Conservation (phyloP, 345 rosid species). For the Diplotaxis tenuifolia region DNA sequence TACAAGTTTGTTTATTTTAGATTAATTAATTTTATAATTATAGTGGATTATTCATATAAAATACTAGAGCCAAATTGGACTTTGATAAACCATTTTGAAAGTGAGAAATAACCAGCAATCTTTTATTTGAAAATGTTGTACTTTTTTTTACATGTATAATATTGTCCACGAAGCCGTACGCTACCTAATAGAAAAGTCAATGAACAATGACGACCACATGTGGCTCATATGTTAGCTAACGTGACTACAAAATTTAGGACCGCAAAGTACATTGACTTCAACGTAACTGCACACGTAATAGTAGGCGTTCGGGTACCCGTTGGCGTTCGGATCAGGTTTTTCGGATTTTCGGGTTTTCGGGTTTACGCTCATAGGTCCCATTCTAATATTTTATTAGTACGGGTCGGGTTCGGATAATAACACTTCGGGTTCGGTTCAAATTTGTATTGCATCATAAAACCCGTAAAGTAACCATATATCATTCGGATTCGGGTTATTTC, state of each 20-base stretch:
- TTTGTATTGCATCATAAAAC: too few relatives aligned
- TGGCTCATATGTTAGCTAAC: background rate
- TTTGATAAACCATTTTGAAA: background rate
- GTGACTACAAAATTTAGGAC: conserved; percentile 5
- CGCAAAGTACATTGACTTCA: conserved; percentile 12
- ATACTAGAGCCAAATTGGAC: conserved; percentile 4
- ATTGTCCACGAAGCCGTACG: conserved; percentile 9
- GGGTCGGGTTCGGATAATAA: too few relatives aligned
- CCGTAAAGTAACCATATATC: too few relatives aligned
- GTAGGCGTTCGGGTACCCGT: too few relatives aligned
- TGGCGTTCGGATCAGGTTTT: too few relatives aligned
- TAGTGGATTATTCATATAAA: background rate
- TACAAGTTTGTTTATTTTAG: too few relatives aligned
- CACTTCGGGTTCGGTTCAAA: too few relatives aligned
- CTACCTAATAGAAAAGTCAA: conserved; percentile 15
- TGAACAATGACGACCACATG: conserved; percentile 4
- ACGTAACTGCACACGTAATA: background rate
- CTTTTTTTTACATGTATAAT: background rate
- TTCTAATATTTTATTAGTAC: too few relatives aligned
- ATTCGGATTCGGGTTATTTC: too few relatives aligned
- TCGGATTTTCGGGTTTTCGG: too few relatives aligned
- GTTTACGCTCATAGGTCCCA: too few relatives aligned
- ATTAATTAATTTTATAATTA: background rate
- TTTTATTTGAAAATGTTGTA: background rate
- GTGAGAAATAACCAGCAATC: conserved; percentile 1